Conservation (phyloP, 257 asterid species). For the Nicotiana attenuata region DNA sequence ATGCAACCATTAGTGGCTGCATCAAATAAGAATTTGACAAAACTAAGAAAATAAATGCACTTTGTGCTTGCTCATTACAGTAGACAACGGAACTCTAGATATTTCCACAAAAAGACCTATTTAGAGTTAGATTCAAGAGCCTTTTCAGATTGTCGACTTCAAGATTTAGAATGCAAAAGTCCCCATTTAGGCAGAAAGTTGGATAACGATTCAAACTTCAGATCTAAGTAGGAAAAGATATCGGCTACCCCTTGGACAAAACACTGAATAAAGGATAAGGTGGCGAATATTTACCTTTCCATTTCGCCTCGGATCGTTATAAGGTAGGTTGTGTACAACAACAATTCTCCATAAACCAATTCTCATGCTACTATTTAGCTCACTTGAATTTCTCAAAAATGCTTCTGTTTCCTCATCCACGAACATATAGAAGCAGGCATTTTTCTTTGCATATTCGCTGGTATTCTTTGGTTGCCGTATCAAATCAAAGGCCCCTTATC, state of each 20-base stretch:
- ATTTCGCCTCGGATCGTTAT: slow-evolving; percentile 81
- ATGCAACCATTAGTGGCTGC: not conserved
- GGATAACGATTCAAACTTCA: not conserved
- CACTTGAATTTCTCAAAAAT: slow-evolving; percentile 52
- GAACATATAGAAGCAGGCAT: slow-evolving; percentile 81
- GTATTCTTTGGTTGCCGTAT: slow-evolving; percentile 78
- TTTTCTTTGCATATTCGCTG: slow-evolving; percentile 60
- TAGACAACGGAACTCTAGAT: not conserved
- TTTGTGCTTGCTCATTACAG: not conserved
- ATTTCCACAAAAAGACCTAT: not conserved
- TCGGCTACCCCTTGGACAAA: not conserved
- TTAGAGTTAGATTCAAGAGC: not conserved
- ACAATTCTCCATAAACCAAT: slow-evolving; percentile 85
- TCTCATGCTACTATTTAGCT: slow-evolving; percentile 55
- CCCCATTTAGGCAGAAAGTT: not conserved
- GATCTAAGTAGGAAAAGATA: not conserved
- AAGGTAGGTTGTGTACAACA: slow-evolving; percentile 78
- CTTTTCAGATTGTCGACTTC: not conserved
- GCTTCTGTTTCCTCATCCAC: slow-evolving; percentile 73
- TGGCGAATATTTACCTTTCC: slow-evolving; percentile 58
- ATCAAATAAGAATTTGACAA: not conserved
- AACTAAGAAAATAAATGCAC: not conserved
- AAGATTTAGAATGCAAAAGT: not conserved
- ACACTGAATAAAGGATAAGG: not conserved
- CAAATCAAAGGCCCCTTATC: slow-evolving; percentile 85